Evolutionary conservation across 805 yeast genomes (phyloP).

Genomic region (Candida incommunis): DNA sequence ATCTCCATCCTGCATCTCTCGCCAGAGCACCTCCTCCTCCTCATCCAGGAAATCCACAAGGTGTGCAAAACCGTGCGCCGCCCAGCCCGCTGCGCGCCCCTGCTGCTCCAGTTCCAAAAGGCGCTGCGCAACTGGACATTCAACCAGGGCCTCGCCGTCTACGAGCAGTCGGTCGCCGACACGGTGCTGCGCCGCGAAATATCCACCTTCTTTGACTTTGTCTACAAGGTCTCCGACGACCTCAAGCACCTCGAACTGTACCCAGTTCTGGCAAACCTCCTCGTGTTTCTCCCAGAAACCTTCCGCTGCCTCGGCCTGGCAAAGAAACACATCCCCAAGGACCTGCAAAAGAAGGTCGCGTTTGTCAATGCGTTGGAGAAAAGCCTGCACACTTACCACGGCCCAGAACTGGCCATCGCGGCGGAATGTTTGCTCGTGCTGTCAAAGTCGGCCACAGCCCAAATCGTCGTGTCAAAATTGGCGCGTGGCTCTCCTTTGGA

Average conservation of each 20-base stretch:
- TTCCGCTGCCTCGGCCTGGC: neutral
- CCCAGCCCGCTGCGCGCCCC: neutral
- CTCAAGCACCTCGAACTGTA: neutral
- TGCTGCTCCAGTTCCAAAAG: neutral
- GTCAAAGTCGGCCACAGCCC: neutral
- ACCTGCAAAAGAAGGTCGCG: neutral
- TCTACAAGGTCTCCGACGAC: neutral
- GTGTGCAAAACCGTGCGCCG: conserved; percentile 1
- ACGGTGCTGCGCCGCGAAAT: neutral
- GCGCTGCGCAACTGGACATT: conserved; percentile 1
- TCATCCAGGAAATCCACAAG: neutral
- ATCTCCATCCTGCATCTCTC: neutral
- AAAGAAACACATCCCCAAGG: neutral
- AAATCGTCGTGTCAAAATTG: neutral
- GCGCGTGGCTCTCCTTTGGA: neutral
- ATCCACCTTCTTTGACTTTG: neutral
- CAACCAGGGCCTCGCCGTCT: neutral
- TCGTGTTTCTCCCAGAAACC: neutral
- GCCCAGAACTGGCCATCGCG: neutral
- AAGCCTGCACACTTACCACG: neutral
- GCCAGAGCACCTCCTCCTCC: neutral
- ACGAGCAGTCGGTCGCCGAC: neutral
- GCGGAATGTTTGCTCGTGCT: neutral
- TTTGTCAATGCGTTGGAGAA: neutral
- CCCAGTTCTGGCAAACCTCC: neutral